Percentiles rank a stretch among this genome's conserved stretches.
phyloP scores from a whole-genome alignment of 257 asterid species.

The Coffea canephora region DNA sequence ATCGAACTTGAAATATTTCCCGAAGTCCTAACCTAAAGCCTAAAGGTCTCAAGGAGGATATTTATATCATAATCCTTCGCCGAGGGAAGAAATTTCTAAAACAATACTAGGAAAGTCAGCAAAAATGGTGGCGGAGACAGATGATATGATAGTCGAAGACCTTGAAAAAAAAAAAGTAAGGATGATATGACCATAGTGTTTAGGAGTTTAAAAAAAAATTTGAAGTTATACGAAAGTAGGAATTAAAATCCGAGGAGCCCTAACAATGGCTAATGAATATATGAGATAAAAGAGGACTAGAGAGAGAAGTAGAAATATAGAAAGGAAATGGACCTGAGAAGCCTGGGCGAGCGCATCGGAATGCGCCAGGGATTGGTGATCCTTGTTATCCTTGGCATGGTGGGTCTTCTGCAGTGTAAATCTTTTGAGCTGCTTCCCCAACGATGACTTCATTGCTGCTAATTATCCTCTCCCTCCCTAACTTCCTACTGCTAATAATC shows the following conservation, averaged over 20 bases:
- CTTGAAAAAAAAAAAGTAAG: background rate
- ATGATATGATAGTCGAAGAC: constrained; percentile 7
- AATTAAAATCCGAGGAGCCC: background rate
- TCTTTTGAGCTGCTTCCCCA: constrained; percentile 39
- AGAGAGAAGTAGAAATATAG: constrained; percentile 2
- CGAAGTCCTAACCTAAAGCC: background rate
- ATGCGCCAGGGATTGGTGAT: constrained; percentile 31
- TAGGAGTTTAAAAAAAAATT: background rate
- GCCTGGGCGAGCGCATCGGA: constrained; percentile 38
- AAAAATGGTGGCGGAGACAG: background rate
- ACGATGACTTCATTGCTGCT: constrained; percentile 35
- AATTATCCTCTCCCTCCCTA: background rate
- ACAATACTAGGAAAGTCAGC: background rate
- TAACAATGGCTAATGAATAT: constrained; percentile 11
- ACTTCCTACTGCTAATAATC: too few relatives aligned
- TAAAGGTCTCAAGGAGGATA: background rate
- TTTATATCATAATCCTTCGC: too few relatives aligned
- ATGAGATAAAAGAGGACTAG: background rate
- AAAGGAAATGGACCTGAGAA: constrained; percentile 23
- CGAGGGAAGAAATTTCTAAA: background rate
- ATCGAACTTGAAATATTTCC: too few relatives aligned
- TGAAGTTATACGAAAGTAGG: background rate
- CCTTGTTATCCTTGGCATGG: constrained; percentile 35
- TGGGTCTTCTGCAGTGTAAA: constrained; percentile 32
- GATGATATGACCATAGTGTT: background rate